Percentiles rank a stretch among this genome's conserved stretches.
Evolutionary conservation across 1,284 basidiomycete genomes (phyloP).

Genomic region (Pisolithus thermaeus): DNA sequence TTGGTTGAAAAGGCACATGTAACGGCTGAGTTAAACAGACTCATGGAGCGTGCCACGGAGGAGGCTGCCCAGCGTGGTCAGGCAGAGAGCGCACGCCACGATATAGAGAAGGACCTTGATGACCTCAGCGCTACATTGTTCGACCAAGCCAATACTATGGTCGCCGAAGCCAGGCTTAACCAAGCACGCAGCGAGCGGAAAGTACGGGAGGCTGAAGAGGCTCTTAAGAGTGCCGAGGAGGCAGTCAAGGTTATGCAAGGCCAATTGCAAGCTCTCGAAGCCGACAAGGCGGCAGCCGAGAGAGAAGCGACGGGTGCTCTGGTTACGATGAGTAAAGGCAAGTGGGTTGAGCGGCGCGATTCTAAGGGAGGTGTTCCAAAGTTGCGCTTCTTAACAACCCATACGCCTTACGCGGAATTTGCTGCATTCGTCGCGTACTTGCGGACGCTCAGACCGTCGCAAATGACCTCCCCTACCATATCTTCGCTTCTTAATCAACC

Average conservation of each 20-base stretch:
- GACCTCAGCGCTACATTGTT: slow-evolving; percentile 89
- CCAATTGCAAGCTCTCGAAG: slow-evolving; percentile 72
- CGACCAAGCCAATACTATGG: slow-evolving; percentile 88
- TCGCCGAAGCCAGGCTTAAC: slow-evolving; percentile 82
- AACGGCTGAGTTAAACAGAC: slow-evolving; percentile 83
- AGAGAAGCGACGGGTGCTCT: slow-evolving; percentile 43
- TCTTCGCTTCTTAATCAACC: slow-evolving; percentile 72
- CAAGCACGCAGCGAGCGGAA: slow-evolving; percentile 78
- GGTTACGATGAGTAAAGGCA: slow-evolving; percentile 57
- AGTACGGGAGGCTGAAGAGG: slow-evolving; percentile 73
- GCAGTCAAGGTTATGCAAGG: slow-evolving; percentile 79
- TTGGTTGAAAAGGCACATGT: slow-evolving; percentile 92
- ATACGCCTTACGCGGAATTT: slow-evolving; percentile 85
- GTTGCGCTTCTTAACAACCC: slow-evolving; percentile 53
- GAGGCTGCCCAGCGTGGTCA: slow-evolving; percentile 89
- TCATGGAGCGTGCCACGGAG: slow-evolving; percentile 93
- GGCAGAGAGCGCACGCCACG: slow-evolving; percentile 77
- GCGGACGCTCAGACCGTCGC: slow-evolving; percentile 60
- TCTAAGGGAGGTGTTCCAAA: slow-evolving; percentile 13
- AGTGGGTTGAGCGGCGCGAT: slow-evolving; percentile 48
- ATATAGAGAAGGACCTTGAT: slow-evolving; percentile 88
- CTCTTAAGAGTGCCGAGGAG: slow-evolving; percentile 81
- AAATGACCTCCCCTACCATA: slow-evolving; percentile 55
- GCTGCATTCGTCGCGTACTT: slow-evolving; percentile 78
- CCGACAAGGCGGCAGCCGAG: slow-evolving; percentile 59